Conservation (phyloP, 2,329 filamentous ascomycete species). For the Fusarium zealandicum region DNA sequence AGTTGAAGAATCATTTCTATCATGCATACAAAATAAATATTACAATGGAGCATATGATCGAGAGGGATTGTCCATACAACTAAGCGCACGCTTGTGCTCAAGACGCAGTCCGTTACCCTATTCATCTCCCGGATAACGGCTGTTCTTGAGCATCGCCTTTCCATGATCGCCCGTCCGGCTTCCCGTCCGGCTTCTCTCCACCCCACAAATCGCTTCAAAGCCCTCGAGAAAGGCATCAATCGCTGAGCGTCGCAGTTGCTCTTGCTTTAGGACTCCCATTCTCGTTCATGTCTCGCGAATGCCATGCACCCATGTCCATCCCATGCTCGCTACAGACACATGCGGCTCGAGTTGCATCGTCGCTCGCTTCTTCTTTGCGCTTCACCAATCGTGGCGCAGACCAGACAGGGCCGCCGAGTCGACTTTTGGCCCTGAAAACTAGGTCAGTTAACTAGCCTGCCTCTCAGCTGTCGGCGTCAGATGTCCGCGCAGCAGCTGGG, state of each 20-base stretch:
- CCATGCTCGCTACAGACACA: slow-evolving; percentile 31
- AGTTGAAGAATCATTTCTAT: background rate
- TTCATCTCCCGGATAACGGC: slow-evolving; percentile 7
- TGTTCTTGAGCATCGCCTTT: slow-evolving; percentile 5
- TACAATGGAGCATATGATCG: slow-evolving; percentile 40
- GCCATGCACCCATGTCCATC: slow-evolving; percentile 20
- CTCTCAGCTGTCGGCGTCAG: slow-evolving; percentile 36
- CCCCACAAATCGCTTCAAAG: slow-evolving; percentile 23
- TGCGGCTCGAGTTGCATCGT: slow-evolving; percentile 24
- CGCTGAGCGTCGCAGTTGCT: slow-evolving; percentile 24
- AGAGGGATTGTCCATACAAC: slow-evolving; percentile 36
- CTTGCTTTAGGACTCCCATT: slow-evolving; percentile 15
- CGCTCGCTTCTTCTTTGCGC: slow-evolving; percentile 20
- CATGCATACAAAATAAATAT: slow-evolving; percentile 39
- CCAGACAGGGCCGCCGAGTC: slow-evolving; percentile 5
- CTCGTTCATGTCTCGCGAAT: slow-evolving; percentile 19
- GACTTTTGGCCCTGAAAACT: slow-evolving; percentile 5
- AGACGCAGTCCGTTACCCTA: slow-evolving; percentile 14
- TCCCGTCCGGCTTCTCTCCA: slow-evolving; percentile 8
- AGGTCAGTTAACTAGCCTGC: background rate
- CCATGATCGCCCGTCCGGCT: slow-evolving; percentile 6
- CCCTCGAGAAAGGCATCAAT: slow-evolving; percentile 16
- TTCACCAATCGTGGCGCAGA: slow-evolving; percentile 16
- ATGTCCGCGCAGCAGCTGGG: slow-evolving; percentile 43
- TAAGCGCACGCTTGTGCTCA: slow-evolving; percentile 23